Percentiles rank a stretch among this genome's conserved stretches.
Evolutionary conservation across 2,329 filamentous ascomycete genomes (phyloP).

Genomic region (Leptodontidium sp.): DNA sequence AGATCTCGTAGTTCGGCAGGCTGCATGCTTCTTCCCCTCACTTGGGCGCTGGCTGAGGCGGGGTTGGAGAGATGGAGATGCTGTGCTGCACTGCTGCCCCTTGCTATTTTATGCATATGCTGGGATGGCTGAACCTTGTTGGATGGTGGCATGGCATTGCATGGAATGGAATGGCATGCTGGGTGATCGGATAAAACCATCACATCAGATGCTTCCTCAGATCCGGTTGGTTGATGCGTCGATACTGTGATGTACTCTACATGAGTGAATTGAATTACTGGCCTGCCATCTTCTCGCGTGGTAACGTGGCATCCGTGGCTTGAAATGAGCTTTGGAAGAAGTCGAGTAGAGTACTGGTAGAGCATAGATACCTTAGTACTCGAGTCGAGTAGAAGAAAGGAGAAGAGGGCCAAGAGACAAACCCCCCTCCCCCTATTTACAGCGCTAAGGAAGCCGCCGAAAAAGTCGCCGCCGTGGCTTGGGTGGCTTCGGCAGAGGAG

Average conservation of each 20-base stretch:
- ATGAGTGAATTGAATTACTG: neutral
- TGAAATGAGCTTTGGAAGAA: neutral
- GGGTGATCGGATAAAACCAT: neutral
- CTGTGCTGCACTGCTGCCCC: neutral
- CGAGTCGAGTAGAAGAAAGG: neutral
- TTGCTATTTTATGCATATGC: constrained; percentile 12
- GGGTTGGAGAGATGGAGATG: neutral
- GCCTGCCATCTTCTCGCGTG: neutral
- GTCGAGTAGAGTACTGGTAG: too few relatives aligned
- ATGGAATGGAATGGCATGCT: neutral
- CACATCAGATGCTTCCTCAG: neutral
- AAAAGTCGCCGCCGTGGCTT: constrained; percentile 18
- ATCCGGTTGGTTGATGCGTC: neutral
- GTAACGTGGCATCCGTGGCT: constrained; percentile 26
- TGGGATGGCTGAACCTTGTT: neutral
- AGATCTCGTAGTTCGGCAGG: constrained; percentile 12
- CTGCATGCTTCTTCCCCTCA: constrained; percentile 27
- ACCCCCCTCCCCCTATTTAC: neutral
- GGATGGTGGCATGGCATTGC: neutral
- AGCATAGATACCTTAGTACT: too few relatives aligned
- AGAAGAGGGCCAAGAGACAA: neutral
- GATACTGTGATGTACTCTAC: too few relatives aligned
- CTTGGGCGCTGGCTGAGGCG: constrained; percentile 8
- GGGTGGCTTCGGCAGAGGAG: neutral
- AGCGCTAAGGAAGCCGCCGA: constrained; percentile 11